A percentile compares a stretch with the other conserved stretches of the same genome.
phyloP scores from a whole-genome alignment of 2,329 filamentous ascomycete species.

The Periconia macrospinosa region DNA sequence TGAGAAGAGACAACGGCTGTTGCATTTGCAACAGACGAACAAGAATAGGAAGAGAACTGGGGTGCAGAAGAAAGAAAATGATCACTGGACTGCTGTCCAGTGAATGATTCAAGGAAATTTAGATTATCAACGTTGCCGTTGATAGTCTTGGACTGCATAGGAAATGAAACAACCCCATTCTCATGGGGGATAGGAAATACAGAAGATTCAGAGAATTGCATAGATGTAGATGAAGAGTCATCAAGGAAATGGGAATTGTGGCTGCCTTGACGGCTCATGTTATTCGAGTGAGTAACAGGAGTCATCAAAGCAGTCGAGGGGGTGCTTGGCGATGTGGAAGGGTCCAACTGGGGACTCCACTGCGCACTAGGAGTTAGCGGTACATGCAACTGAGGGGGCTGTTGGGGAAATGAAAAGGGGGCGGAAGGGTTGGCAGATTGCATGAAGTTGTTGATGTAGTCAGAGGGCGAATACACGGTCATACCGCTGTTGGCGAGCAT shows the following conservation, averaged over 20 bases:
- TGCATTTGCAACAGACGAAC: slow-evolving; percentile 34
- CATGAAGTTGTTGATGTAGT: slow-evolving; percentile 39
- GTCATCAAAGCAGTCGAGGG: slow-evolving; percentile 42
- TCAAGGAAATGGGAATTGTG: slow-evolving; percentile 45
- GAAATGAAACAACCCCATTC: slow-evolving; percentile 40
- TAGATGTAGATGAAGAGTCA: slow-evolving; percentile 40
- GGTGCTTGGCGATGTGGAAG: slow-evolving; percentile 40
- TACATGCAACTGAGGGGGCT: slow-evolving; percentile 25
- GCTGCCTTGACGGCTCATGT: slow-evolving; percentile 52
- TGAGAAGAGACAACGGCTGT: slow-evolving; percentile 35
- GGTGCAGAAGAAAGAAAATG: slow-evolving; percentile 33
- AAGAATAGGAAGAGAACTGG: slow-evolving; percentile 12
- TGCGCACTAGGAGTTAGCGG: slow-evolving; percentile 35
- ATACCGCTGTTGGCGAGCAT: slow-evolving; percentile 19
- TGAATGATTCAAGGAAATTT: slow-evolving; percentile 33
- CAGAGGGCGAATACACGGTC: slow-evolving; percentile 40
- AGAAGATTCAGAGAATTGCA: slow-evolving; percentile 49
- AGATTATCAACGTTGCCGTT: slow-evolving; percentile 33
- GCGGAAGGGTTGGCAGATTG: slow-evolving; percentile 23
- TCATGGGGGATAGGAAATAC: slow-evolving; percentile 39
- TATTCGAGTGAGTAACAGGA: slow-evolving; percentile 42
- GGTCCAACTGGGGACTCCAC: slow-evolving; percentile 38
- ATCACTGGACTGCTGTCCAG: slow-evolving; percentile 40
- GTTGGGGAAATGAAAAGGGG: slow-evolving; percentile 21
- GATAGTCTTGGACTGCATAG: slow-evolving; percentile 39